A percentile compares a stretch with the other conserved stretches of the same genome.
Evolutionary conservation across 2,329 filamentous ascomycete genomes (phyloP).

Genomic region (Fusarium setosum): DNA sequence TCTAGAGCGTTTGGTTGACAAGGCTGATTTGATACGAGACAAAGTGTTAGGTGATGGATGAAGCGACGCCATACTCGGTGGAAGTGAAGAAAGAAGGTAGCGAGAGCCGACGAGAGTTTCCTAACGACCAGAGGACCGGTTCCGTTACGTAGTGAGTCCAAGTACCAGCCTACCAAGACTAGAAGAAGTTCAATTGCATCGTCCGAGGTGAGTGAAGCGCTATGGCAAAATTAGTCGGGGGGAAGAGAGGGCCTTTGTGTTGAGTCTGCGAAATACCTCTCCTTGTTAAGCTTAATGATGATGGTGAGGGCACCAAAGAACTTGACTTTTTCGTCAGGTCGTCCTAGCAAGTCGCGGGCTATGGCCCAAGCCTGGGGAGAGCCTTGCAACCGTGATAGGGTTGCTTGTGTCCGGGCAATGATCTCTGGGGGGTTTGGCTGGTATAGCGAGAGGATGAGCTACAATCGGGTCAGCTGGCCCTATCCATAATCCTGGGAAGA

Average conservation of each 20-base stretch:
- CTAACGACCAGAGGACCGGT: slow-evolving; percentile 72
- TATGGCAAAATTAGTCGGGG: slow-evolving; percentile 33
- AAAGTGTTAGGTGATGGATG: slow-evolving; percentile 69
- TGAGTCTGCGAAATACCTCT: slow-evolving; percentile 67
- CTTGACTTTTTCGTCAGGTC: slow-evolving; percentile 78
- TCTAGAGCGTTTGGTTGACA: slow-evolving; percentile 35
- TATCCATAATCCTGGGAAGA: too few relatives aligned
- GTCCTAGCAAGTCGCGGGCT: slow-evolving; percentile 78
- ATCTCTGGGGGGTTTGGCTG: slow-evolving; percentile 60
- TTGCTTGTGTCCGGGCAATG: slow-evolving; percentile 71
- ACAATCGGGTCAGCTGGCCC: slow-evolving; percentile 22
- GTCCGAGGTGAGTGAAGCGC: slow-evolving; percentile 63
- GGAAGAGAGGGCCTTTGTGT: too few relatives aligned
- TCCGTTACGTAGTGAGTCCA: slow-evolving; percentile 62
- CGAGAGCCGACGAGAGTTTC: slow-evolving; percentile 82
- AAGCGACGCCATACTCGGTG: slow-evolving; percentile 75
- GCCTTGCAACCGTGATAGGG: slow-evolving; percentile 82
- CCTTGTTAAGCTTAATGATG: slow-evolving; percentile 94
- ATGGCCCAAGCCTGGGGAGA: slow-evolving; percentile 87
- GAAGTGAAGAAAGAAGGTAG: slow-evolving; percentile 80
- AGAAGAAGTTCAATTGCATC: slow-evolving; percentile 70
- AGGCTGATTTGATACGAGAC: slow-evolving; percentile 55
- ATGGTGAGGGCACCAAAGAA: slow-evolving; percentile 96
- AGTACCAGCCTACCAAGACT: slow-evolving; percentile 72
- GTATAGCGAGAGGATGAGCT: slow-evolving; percentile 66